These are phyloP conservation scores for Rutidosis leptorrhynchoides DNA, from an alignment of 129 eudicot genomes.

Conservation along the genomic window DNA sequence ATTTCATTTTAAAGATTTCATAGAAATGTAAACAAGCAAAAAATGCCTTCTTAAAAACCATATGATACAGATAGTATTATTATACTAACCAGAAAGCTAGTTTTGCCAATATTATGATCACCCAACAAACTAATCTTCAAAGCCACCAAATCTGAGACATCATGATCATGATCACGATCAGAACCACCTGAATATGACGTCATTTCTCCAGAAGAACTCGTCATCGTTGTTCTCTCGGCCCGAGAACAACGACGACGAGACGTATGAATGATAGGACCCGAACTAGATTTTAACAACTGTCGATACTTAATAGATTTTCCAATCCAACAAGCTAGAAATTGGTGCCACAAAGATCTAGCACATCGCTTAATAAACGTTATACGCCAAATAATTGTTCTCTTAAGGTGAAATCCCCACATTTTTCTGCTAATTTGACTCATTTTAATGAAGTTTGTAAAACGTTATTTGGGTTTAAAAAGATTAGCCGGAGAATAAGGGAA, in stretches of 20 bases:
- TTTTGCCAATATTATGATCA: conserved; percentile 78
- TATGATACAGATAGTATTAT: not conserved
- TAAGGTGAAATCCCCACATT: conserved; percentile 24
- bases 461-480: not conserved
- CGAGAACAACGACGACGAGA: conserved; percentile 9
- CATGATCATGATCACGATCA: conserved; percentile 32
- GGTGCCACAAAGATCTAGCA: conserved; percentile 46
- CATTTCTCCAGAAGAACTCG: conserved; percentile 21
- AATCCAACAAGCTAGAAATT: conserved; percentile 47
- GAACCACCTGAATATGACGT: conserved; percentile 14
- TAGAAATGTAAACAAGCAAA: not conserved
- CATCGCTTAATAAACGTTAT: conserved; percentile 40
- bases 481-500: not conserved
- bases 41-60: not conserved
- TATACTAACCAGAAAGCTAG: conserved; percentile 66
- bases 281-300: conserved; percentile 26
- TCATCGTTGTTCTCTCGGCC: not conserved
- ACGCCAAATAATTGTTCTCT: conserved; percentile 41
- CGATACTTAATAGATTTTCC: conserved; percentile 34
- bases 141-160: conserved; percentile 56
- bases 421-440: conserved; percentile 38
- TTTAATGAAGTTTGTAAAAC: not conserved
- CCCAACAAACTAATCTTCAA: conserved; percentile 68
- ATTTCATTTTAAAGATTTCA: not conserved
- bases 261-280: conserved; percentile 16